phyloP scores from a whole-genome alignment of 1,284 basidiomycete species.

The Malassezia sp. region DNA sequence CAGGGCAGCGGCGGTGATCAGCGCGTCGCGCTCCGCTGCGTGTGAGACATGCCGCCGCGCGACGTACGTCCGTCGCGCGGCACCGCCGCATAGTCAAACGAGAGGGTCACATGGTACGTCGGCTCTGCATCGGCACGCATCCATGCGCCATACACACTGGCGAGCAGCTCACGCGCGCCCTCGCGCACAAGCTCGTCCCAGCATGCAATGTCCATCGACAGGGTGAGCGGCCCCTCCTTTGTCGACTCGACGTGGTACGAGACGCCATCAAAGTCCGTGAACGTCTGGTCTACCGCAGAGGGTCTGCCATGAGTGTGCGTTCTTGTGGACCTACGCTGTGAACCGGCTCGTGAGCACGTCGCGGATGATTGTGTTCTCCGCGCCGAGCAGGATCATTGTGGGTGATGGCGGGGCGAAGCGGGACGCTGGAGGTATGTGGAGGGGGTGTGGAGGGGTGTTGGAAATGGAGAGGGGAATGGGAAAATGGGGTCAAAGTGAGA shows the following conservation, averaged over 20 bases:
- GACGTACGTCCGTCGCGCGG: slow-evolving; percentile 67
- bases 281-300: slow-evolving; percentile 77
- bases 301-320: slow-evolving; percentile 53
- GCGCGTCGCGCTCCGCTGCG: slow-evolving; percentile 47
- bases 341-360: slow-evolving; percentile 82
- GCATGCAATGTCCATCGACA: slow-evolving; percentile 90
- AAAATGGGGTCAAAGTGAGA: no score
- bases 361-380: slow-evolving; percentile 65
- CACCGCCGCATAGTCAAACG: slow-evolving; percentile 73
- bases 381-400: slow-evolving; percentile 44
- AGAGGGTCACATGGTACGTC: slow-evolving; percentile 78
- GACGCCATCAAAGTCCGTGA: slow-evolving; percentile 95
- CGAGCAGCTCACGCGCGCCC: slow-evolving; percentile 70
- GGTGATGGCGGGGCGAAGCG: background rate
- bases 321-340: slow-evolving; percentile 56
- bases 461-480: no score
- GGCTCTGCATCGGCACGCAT: slow-evolving; percentile 57
- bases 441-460: no score
- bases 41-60: background rate
- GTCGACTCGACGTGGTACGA: slow-evolving; percentile 82
- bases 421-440: slow-evolving; percentile 12
- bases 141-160: slow-evolving; percentile 70
- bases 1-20: slow-evolving; percentile 71
- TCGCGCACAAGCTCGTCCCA: slow-evolving; percentile 85
- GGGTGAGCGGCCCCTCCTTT: slow-evolving; percentile 57